Evolutionary conservation across 495 filamentous ascomycete species (phyloP).

Genomic region (Durotheca rogersii): DNA sequence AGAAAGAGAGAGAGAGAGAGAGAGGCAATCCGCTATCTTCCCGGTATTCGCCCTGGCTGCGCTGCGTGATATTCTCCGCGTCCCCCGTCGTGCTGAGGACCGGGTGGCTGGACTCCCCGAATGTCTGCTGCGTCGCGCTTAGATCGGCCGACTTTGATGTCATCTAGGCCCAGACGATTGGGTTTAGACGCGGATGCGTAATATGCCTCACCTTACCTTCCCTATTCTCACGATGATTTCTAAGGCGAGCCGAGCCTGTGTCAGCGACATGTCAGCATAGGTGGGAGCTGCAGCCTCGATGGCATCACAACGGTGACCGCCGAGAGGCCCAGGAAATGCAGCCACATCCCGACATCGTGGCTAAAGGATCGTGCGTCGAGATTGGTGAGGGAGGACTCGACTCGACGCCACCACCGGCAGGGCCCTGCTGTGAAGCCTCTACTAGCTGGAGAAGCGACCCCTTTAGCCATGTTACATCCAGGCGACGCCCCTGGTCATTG

Average conservation of each 20-base stretch:
- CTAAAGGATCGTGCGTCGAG: constrained; percentile 18
- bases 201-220: constrained; percentile 3
- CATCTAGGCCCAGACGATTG: constrained; percentile 7
- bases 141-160: not conserved
- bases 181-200: not conserved
- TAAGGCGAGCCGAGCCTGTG: constrained; percentile 8
- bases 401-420: no score
- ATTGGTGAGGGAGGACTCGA: no score
- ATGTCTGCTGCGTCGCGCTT: constrained; percentile 3
- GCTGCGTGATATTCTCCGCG: constrained; percentile 19
- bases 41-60: constrained; percentile 1
- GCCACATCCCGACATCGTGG: constrained; percentile 7
- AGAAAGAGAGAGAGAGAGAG: no score
- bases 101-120: constrained; percentile 5
- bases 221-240: constrained; percentile 13
- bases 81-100: constrained; percentile 8
- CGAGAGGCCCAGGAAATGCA: not conserved
- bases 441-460: not conserved
- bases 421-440: not conserved
- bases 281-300: constrained; percentile 10
- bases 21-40: constrained; percentile 1
- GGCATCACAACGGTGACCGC: constrained; percentile 4
- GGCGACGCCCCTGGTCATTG: not conserved
- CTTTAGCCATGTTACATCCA: not conserved
- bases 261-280: constrained; percentile 25